These are phyloP conservation scores for Akanthomyces lecanii DNA, from an alignment of 2,329 filamentous ascomycete genomes.

Conservation along the genomic window DNA sequence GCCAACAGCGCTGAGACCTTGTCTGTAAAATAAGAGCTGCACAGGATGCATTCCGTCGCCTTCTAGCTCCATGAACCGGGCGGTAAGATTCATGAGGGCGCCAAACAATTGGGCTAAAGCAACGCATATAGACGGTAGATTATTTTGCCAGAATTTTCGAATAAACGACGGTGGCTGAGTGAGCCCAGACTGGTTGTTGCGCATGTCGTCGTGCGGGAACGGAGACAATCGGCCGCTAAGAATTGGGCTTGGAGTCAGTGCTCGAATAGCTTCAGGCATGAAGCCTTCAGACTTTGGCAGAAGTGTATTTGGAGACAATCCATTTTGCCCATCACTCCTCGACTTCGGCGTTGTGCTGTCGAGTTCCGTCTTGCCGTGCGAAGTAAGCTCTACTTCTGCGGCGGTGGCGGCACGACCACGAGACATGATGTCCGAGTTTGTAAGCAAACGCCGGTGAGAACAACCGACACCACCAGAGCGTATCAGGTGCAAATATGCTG, in stretches of 20 bases:
- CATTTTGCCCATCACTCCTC: not conserved
- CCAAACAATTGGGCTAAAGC: slow-evolving; percentile 75
- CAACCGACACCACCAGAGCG: not conserved
- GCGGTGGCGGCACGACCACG: not conserved
- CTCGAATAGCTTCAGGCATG: slow-evolving; percentile 1
- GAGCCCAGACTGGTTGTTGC: slow-evolving; percentile 1
- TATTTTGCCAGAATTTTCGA: slow-evolving; percentile 52
- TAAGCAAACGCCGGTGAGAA: not conserved
- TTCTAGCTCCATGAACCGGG: slow-evolving; percentile 68
- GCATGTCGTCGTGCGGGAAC: slow-evolving; percentile 16
- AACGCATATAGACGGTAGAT: slow-evolving; percentile 71
- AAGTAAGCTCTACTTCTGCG: not conserved
- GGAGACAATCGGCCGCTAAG: slow-evolving; percentile 21
- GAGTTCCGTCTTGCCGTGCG: not conserved
- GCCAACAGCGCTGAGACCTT: slow-evolving; percentile 66
- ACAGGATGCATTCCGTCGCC: slow-evolving; percentile 74
- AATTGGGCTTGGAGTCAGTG: slow-evolving; percentile 21
- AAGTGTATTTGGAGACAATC: not conserved
- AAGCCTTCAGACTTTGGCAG: slow-evolving; percentile 2
- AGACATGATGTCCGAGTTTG: not conserved
- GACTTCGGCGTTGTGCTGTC: not conserved
- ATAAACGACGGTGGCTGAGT: slow-evolving; percentile 22
- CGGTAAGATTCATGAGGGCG: slow-evolving; percentile 78
- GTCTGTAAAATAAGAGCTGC: slow-evolving; percentile 77
- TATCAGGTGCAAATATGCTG: not conserved